Evolutionary conservation across 495 filamentous ascomycete species (phyloP).

Genomic region (Podospora fimiseda): DNA sequence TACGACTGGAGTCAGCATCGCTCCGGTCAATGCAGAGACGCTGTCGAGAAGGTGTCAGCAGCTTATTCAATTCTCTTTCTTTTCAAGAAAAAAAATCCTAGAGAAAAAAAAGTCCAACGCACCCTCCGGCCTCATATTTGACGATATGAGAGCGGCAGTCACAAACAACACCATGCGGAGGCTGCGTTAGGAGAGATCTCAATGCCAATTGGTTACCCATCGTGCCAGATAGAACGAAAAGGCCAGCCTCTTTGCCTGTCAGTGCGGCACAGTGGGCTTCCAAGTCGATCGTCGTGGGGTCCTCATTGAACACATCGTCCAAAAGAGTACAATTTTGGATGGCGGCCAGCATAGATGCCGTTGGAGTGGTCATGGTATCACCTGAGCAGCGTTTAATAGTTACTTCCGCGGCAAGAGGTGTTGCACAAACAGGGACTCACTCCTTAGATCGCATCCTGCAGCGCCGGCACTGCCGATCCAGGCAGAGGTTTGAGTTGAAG

Average conservation of each 20-base stretch:
- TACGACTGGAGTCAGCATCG: constrained; percentile 50
- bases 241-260: constrained; percentile 62
- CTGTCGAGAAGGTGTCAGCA: constrained; percentile 21
- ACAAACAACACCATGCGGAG: constrained; percentile 64
- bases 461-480: constrained; percentile 40
- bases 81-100: neutral
- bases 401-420: too few relatives aligned
- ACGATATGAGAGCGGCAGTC: constrained; percentile 63
- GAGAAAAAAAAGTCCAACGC: neutral
- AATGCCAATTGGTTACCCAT: constrained; percentile 83
- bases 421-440: constrained; percentile 19
- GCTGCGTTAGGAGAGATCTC: constrained; percentile 59
- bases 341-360: constrained; percentile 66
- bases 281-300: constrained; percentile 68
- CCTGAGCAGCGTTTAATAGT: constrained; percentile 30
- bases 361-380: constrained; percentile 86
- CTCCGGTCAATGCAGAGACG: constrained; percentile 52
- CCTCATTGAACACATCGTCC: constrained; percentile 83
- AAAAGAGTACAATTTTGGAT: constrained; percentile 54
- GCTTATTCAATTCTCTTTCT: neutral
- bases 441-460: constrained; percentile 38
- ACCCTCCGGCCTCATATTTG: constrained; percentile 67
- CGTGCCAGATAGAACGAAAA: constrained; percentile 81
- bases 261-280: constrained; percentile 63
- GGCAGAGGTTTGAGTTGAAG: constrained; percentile 14